Evolutionary conservation across 1,284 basidiomycete genomes (phyloP).

Genomic region (Fomitopsis palustris): DNA sequence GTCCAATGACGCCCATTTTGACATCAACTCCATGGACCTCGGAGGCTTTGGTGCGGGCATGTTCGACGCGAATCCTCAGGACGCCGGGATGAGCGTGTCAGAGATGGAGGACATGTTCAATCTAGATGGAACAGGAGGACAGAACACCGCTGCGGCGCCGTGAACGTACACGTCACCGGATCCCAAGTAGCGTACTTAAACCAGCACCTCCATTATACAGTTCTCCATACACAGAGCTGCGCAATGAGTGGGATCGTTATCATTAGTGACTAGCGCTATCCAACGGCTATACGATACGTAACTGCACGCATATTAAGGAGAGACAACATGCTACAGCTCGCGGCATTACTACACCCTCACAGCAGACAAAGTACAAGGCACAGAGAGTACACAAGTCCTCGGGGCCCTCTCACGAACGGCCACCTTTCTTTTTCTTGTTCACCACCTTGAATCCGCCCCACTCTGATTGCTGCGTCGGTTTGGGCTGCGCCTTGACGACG

Average conservation of each 20-base stretch:
- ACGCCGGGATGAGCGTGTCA: slow-evolving; percentile 14
- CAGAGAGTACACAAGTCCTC: not conserved
- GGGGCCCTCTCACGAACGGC: slow-evolving; percentile 32
- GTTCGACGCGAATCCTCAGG: slow-evolving; percentile 7
- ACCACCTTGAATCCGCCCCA: slow-evolving; percentile 88
- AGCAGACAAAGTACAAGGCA: not conserved
- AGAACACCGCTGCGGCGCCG: not conserved
- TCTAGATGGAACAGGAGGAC: slow-evolving; percentile 8
- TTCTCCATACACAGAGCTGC: too few relatives aligned
- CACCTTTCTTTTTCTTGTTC: slow-evolving; percentile 91
- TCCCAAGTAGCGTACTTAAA: too few relatives aligned
- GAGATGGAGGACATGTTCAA: slow-evolving; percentile 20
- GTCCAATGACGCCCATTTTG: slow-evolving; percentile 9
- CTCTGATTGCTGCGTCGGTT: slow-evolving; percentile 60
- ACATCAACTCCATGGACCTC: slow-evolving; percentile 14
- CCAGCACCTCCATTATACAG: not conserved
- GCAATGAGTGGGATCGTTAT: not conserved
- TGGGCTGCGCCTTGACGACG: slow-evolving; percentile 86
- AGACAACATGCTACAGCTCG: not conserved
- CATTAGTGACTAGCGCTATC: slow-evolving; percentile 1
- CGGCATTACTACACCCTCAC: not conserved
- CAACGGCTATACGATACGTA: not conserved
- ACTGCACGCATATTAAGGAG: not conserved
- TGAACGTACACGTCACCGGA: not conserved
- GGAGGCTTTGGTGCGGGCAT: slow-evolving; percentile 5